These are phyloP conservation scores for Mucor irregularis DNA, from an alignment of 371 early-diverging fungal genomes.

Conservation along the genomic window DNA sequence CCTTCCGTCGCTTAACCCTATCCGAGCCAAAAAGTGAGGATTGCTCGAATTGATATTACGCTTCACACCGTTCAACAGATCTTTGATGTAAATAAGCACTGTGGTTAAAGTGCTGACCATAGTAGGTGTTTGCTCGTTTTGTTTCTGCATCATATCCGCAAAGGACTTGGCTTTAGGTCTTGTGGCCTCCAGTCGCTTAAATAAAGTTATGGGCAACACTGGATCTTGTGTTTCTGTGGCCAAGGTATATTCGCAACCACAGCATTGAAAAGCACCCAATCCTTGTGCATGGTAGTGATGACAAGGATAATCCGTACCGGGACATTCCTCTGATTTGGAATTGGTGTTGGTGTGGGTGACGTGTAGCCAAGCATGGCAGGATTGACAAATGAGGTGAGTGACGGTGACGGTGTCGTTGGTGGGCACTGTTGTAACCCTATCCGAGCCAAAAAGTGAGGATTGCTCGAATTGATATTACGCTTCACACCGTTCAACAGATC, in stretches of 20 bases:
- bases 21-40: constrained; percentile 22
- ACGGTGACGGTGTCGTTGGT: neutral
- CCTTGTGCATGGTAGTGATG: constrained; percentile 36
- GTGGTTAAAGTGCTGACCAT: constrained; percentile 27
- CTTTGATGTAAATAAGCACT: constrained; percentile 29
- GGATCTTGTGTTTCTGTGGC: constrained; percentile 13
- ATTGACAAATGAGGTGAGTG: constrained; percentile 5
- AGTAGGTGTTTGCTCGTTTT: constrained; percentile 24
- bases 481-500: constrained; percentile 28
- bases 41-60: constrained; percentile 40
- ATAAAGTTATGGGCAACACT: constrained; percentile 14
- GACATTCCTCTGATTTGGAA: constrained; percentile 1
- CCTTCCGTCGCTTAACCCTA: constrained; percentile 44
- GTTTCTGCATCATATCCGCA: constrained; percentile 15
- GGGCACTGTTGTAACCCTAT: constrained; percentile 26
- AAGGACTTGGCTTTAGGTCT: constrained; percentile 18
- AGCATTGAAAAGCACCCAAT: constrained; percentile 21
- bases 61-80: constrained; percentile 26
- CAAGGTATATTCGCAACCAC: constrained; percentile 27
- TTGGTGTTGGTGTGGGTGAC: neutral
- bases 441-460: constrained; percentile 25
- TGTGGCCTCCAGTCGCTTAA: constrained; percentile 15
- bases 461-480: constrained; percentile 37
- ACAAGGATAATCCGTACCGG: constrained; percentile 17
- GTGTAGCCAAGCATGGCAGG: constrained; percentile 20